Conservation (phyloP, 768 basidiomycete species). For the Podaxis sp. region DNA sequence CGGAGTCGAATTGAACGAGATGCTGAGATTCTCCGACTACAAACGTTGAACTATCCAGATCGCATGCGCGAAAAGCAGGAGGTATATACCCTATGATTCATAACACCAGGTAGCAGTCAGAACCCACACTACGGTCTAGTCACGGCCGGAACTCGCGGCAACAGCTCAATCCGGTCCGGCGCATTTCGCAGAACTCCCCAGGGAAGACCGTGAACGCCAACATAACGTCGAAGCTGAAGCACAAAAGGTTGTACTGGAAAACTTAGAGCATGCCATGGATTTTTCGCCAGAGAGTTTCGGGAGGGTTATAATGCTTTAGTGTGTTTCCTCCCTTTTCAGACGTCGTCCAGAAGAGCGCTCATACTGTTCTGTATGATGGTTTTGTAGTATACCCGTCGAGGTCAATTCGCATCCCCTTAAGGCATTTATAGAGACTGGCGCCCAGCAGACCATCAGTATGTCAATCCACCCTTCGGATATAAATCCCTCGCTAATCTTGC, state of each 20-base stretch:
- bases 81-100: conserved; percentile 40
- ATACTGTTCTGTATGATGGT: background rate
- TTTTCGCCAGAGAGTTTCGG: conserved; percentile 94
- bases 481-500: background rate
- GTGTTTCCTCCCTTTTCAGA: conserved; percentile 29
- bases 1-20: conserved; percentile 70
- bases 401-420: conserved; percentile 90
- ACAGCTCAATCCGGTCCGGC: conserved; percentile 59
- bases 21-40: conserved; percentile 87
- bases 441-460: conserved; percentile 95
- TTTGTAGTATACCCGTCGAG: conserved; percentile 77
- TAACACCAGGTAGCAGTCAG: background rate
- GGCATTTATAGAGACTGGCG: conserved; percentile 98
- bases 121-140: conserved; percentile 36
- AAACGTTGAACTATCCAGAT: conserved; percentile 79
- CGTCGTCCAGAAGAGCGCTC: too few species aligned
- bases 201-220: conserved; percentile 59
- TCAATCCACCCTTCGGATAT: conserved; percentile 13
- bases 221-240: conserved; percentile 67
- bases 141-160: conserved; percentile 76
- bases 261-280: conserved; percentile 91
- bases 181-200: conserved; percentile 74
- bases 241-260: conserved; percentile 87
- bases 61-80: conserved; percentile 75
- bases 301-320: conserved; percentile 96